phyloP scores from a whole-genome alignment of 2,329 filamentous ascomycete species.

The Curvularia eragrostidis region DNA sequence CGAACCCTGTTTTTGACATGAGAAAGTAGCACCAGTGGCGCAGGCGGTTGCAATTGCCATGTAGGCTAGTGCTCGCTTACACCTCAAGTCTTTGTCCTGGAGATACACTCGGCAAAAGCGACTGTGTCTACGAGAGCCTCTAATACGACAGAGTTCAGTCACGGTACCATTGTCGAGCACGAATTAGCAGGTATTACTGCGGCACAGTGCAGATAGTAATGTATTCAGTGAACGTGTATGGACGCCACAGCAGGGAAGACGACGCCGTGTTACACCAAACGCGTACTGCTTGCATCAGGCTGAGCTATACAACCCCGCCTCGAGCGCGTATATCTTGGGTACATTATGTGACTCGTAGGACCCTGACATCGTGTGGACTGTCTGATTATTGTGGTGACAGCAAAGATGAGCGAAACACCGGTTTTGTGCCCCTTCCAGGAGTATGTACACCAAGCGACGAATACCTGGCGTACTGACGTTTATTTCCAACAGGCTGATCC shows the following conservation, averaged over 20 bases:
- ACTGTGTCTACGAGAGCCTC: not conserved
- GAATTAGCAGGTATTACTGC: not conserved
- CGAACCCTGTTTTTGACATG: conserved; percentile 34
- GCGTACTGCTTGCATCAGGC: not conserved
- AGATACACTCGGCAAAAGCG: not conserved
- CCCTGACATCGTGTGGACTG: not conserved
- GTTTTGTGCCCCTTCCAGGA: conserved; percentile 16
- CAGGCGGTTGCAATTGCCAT: conserved; percentile 23
- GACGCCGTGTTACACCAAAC: not conserved
- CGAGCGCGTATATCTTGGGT: not conserved
- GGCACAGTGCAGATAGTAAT: conserved; percentile 5
- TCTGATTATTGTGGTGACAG: not conserved
- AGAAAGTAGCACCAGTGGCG: conserved; percentile 1
- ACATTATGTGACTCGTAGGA: not conserved
- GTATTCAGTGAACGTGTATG: conserved; percentile 1
- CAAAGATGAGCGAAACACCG: conserved; percentile 11
- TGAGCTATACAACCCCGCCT: conserved; percentile 17
- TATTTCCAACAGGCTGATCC: conserved; percentile 19
- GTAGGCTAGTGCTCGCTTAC: conserved; percentile 9
- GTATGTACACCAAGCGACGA: not conserved
- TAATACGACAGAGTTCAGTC: not conserved
- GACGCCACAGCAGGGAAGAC: not conserved
- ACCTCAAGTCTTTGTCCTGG: not conserved
- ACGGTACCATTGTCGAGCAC: not conserved
- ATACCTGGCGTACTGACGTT: not conserved